These are phyloP conservation scores for Eutrema yunnanense DNA, from an alignment of 345 rosid genomes.

Conservation along the genomic window DNA sequence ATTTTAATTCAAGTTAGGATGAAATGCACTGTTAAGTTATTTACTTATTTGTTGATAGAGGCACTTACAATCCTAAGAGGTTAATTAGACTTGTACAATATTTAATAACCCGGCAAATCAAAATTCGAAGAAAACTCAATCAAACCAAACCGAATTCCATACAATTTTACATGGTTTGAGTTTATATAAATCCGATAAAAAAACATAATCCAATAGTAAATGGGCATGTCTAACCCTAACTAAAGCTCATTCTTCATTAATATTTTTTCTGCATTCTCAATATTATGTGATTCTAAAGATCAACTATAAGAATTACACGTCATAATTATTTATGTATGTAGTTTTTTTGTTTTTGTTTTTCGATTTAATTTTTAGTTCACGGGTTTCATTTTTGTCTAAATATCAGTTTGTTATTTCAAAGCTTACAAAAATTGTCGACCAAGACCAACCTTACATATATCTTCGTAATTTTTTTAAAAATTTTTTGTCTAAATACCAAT, in stretches of 20 bases:
- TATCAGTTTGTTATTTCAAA: background rate
- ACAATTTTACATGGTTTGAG: too few species aligned
- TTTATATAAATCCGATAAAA: too few species aligned
- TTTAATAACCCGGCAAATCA: too few species aligned
- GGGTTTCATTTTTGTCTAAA: background rate
- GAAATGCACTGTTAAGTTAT: too few species aligned
- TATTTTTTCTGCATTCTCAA: too few species aligned
- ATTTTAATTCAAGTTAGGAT: background rate
- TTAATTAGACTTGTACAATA: too few species aligned
- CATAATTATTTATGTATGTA: background rate
- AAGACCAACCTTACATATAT: background rate
- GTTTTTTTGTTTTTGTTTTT: background rate
- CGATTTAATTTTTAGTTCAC: background rate
- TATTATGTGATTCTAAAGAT: background rate
- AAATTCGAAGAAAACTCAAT: too few species aligned
- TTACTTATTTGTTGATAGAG: background rate
- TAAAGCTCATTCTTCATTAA: background rate
- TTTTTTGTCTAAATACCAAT: too few species aligned
- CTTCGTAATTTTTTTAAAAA: too few species aligned
- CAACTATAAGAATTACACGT: background rate
- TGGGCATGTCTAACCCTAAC: background rate
- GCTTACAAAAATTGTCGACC: background rate
- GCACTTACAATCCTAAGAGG: background rate
- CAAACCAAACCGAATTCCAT: too few species aligned
- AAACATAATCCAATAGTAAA: background rate